A percentile compares a stretch with the other conserved stretches of the same genome.
Evolutionary conservation across 305 asterid species (phyloP).

Genomic region (Salvia sclarea): DNA sequence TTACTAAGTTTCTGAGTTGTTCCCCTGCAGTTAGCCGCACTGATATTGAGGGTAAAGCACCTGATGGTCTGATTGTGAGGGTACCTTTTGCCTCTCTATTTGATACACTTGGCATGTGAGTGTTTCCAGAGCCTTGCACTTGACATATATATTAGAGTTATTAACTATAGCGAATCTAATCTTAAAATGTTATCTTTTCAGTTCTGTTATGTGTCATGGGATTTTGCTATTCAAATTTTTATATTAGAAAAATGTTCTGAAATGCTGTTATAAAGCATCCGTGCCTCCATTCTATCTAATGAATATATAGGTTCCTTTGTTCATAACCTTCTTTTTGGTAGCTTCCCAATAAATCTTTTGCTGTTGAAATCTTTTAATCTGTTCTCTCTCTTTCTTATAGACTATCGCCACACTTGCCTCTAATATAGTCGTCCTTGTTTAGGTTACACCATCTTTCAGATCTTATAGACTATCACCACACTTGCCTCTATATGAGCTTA

Average conservation of each 20-base stretch:
- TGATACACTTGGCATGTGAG: conserved; percentile 51
- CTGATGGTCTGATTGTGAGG: conserved; percentile 39
- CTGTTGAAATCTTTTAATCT: conserved; percentile 6
- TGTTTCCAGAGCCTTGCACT: conserved; percentile 32
- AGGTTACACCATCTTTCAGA: conserved; percentile 1
- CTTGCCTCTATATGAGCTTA: neutral
- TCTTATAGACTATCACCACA: too few species aligned
- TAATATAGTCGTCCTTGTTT: conserved; percentile 16
- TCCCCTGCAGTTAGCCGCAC: conserved; percentile 47
- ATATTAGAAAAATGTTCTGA: neutral
- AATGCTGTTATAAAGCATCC: conserved; percentile 11
- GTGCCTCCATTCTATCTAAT: too few species aligned
- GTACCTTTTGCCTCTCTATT: conserved; percentile 48
- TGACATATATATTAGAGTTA: conserved; percentile 7
- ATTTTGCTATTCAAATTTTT: conserved; percentile 1
- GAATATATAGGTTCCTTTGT: neutral
- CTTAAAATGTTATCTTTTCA: neutral
- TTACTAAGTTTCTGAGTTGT: conserved; percentile 34
- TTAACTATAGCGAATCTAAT: conserved; percentile 4
- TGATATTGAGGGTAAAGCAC: conserved; percentile 42
- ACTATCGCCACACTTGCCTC: too few species aligned
- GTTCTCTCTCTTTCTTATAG: neutral
- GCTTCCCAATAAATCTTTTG: conserved; percentile 18
- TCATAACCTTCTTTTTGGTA: neutral
- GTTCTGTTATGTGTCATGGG: conserved; percentile 23